These are phyloP conservation scores for Poa annua DNA, from an alignment of 176 grass and related monocot genomes.

Conservation along the genomic window DNA sequence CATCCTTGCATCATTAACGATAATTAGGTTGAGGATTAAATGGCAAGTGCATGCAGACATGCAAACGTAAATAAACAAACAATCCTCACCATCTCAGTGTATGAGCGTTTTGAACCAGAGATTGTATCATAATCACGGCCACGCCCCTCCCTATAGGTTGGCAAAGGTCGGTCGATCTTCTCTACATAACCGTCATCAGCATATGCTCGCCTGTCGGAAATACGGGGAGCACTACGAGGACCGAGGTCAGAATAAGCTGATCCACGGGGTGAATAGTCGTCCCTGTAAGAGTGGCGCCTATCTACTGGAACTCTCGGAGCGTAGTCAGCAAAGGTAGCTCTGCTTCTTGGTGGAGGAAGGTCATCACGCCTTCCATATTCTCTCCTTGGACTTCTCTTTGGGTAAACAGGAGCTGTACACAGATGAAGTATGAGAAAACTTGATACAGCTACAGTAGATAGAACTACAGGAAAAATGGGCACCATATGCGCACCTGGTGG, in stretches of 20 bases:
- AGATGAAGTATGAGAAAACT: conserved; percentile 9
- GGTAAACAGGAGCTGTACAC: conserved; percentile 61
- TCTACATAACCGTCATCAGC: conserved; percentile 72
- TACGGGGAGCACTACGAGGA: conserved; percentile 56
- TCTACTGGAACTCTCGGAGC: conserved; percentile 60
- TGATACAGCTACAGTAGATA: conserved; percentile 4
- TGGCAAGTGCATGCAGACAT: conserved; percentile 4
- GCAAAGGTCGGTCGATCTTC: conserved; percentile 57
- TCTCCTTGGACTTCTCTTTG: conserved; percentile 72
- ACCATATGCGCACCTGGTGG: conserved; percentile 58
- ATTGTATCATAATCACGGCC: conserved; percentile 71
- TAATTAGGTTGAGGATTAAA: conserved; percentile 31
- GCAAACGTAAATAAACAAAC: conserved; percentile 1
- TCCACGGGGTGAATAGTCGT: conserved; percentile 68
- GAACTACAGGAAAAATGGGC: not conserved
- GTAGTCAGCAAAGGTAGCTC: conserved; percentile 59
- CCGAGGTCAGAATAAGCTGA: conserved; percentile 63
- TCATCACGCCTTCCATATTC: conserved; percentile 69
- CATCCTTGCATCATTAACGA: conserved; percentile 64
- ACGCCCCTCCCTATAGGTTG: conserved; percentile 63
- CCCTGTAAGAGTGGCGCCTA: conserved; percentile 63
- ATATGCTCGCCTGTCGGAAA: conserved; percentile 66
- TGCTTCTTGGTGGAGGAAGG: conserved; percentile 66
- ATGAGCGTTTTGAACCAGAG: conserved; percentile 79
- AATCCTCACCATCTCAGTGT: conserved; percentile 62